Conservation (phyloP, 768 basidiomycete genomes). For the Kwoniella bestiolae region DNA sequence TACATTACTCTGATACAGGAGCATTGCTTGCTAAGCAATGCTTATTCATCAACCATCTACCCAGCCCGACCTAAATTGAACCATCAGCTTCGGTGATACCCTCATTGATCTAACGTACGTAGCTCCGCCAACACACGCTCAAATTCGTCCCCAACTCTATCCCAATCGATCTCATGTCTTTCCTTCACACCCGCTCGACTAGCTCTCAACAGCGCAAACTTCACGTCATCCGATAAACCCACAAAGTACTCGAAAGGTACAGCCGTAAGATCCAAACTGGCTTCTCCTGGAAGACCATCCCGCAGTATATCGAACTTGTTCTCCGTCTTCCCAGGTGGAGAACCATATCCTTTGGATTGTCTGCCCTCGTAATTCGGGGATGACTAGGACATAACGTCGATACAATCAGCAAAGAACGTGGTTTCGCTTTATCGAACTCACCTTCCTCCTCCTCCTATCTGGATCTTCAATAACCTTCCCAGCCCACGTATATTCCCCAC, state of each 20-base stretch:
- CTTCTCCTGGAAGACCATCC: conserved; percentile 7
- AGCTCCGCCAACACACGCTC: conserved; percentile 4
- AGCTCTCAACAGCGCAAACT: conserved; percentile 17
- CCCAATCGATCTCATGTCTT: conserved; percentile 10
- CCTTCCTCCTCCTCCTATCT: background rate
- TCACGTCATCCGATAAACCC: conserved; percentile 2
- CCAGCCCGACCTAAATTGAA: background rate
- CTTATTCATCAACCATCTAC: too few species aligned
- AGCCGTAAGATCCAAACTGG: conserved; percentile 13
- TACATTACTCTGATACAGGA: too few species aligned
- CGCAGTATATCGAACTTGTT: conserved; percentile 1
- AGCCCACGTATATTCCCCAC: conserved; percentile 22
- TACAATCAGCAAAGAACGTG: background rate
- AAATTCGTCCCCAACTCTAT: conserved; percentile 12
- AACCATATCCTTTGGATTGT: too few species aligned
- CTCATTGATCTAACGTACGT: background rate
- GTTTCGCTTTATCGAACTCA: too few species aligned
- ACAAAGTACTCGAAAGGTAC: conserved; percentile 17
- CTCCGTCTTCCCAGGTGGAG: background rate
- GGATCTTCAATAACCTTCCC: conserved; percentile 1
- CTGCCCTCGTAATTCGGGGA: background rate
- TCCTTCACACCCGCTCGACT: background rate
- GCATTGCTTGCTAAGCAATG: too few species aligned
- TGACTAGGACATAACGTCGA: background rate
- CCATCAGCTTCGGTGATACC: background rate